Evolutionary conservation across 768 basidiomycete genomes (phyloP).

Genomic region (Panaeolus papilionaceus): DNA sequence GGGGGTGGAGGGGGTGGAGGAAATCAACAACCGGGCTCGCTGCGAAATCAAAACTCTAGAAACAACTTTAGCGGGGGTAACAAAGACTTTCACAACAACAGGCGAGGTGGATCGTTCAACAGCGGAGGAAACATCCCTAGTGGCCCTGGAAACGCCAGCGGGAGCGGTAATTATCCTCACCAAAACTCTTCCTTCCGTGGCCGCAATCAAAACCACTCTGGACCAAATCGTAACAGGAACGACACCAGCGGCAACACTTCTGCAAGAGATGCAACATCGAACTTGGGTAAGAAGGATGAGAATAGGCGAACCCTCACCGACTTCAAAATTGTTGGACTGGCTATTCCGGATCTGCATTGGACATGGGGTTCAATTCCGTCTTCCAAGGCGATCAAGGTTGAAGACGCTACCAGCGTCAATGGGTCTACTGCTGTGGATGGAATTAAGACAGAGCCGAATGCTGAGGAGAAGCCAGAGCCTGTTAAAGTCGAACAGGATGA

Average conservation of each 20-base stretch:
- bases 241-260: constrained; percentile 46
- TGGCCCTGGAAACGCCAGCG: constrained; percentile 31
- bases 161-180: constrained; percentile 45
- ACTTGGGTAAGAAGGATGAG: constrained; percentile 82
- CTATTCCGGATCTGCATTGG: constrained; percentile 86
- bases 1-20: constrained; percentile 51
- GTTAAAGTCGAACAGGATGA: constrained; percentile 33
- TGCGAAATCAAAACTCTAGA: constrained; percentile 69
- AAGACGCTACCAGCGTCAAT: constrained; percentile 32
- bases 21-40: constrained; percentile 49
- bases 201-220: constrained; percentile 64
- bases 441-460: constrained; percentile 32
- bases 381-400: constrained; percentile 30
- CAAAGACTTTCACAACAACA: constrained; percentile 67
- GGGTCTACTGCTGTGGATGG: constrained; percentile 31
- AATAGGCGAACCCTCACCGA: constrained; percentile 93
- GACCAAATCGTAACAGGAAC: constrained; percentile 45
- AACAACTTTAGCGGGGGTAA: constrained; percentile 60
- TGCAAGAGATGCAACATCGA: constrained; percentile 58
- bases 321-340: constrained; percentile 94
- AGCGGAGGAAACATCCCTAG: constrained; percentile 38
- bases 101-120: constrained; percentile 71
- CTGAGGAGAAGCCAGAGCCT: constrained; percentile 35
- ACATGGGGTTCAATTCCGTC: constrained; percentile 75
- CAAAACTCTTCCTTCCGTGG: constrained; percentile 61